Evolutionary conservation across 2,329 filamentous ascomycete genomes (phyloP).

Genomic region (Sclerotinia glacialis): DNA sequence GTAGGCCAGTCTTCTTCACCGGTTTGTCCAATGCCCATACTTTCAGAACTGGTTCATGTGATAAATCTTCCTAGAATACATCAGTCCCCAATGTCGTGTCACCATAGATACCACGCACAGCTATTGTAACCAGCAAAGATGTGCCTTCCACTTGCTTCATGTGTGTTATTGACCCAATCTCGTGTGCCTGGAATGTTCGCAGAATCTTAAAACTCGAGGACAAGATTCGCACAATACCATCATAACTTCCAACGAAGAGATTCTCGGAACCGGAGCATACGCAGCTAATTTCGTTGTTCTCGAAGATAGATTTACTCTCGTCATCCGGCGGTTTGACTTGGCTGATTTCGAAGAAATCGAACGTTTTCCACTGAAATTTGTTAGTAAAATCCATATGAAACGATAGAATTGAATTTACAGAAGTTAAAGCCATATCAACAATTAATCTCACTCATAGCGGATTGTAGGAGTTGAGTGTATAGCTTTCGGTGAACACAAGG

Average conservation of each 20-base stretch:
- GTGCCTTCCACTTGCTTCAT: conserved; percentile 91
- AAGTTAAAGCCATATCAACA: conserved; percentile 34
- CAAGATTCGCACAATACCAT: conserved; percentile 85
- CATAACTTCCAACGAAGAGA: conserved; percentile 80
- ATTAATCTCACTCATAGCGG: conserved; percentile 16
- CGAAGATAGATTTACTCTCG: conserved; percentile 74
- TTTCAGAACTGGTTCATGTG: conserved; percentile 82
- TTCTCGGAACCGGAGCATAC: conserved; percentile 84
- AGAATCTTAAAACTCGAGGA: conserved; percentile 84
- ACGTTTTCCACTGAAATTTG: conserved; percentile 79
- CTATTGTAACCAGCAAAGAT: conserved; percentile 77
- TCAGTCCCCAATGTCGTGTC: conserved; percentile 32
- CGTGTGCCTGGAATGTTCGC: conserved; percentile 83
- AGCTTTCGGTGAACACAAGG: conserved; percentile 15
- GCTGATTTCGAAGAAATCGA: conserved; percentile 98
- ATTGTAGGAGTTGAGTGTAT: neutral
- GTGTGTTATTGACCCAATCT: conserved; percentile 75
- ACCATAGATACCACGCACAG: conserved; percentile 45
- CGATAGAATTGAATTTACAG: conserved; percentile 23
- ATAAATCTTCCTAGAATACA: conserved; percentile 70
- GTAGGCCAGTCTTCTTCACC: conserved; percentile 88
- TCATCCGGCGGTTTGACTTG: conserved; percentile 75
- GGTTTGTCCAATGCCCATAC: conserved; percentile 96
- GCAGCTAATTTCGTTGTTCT: conserved; percentile 78
- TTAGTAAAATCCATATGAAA: conserved; percentile 12